Evolutionary conservation across 805 yeast species (phyloP), one percentile per base, ranked within the genome.

Genomic region (Nakazawaea laoshanensis): DNA sequence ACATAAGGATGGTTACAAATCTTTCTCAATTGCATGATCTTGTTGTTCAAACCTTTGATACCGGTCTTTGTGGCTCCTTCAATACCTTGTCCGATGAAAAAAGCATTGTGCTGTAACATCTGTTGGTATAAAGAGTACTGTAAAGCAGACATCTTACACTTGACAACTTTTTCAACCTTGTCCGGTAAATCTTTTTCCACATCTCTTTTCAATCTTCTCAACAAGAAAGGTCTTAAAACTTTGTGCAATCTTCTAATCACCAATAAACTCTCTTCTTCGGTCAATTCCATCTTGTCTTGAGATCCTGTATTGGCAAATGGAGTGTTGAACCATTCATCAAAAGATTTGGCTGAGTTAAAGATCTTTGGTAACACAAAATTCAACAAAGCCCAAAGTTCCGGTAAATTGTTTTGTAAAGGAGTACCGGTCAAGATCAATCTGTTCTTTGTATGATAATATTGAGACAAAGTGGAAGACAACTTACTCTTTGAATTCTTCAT

Each of bases 1-100:
- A 83, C 92, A 59, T 76, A 83, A 3, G 94, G 94, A 66, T 83
- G 94, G 49, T 83, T 83, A 59, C 89, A 82, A 39, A 83, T 79
- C 56, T 83, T 83, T 55, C 88, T 68, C 54, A 83, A 61, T 53
- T 83, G 94, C 94, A 83, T 83, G 42, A 83, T 72, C 53, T 81
- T 79, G 53, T 83, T 83, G 52, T 83, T 83, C 44, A 80, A 64
- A 35, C 92, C 92, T 49, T 77, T 80, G 32, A 82, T 63, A 35
- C 87, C 87, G 11, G 74, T 64, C 43, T 74, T 74, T 4, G 75
- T 65, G 7, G 72, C 71, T 30, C 75, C 77, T 24, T 67, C 72
- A 14, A 69, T 66, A 6, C 71, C 67, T 14, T 59, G 65, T 31
- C 84, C 85, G 35, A 80, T 67, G 46, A 79, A 82, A 23, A 83